phyloP scores from a whole-genome alignment of 140 eudicot genomes.

The Stevia rebaudiana region DNA sequence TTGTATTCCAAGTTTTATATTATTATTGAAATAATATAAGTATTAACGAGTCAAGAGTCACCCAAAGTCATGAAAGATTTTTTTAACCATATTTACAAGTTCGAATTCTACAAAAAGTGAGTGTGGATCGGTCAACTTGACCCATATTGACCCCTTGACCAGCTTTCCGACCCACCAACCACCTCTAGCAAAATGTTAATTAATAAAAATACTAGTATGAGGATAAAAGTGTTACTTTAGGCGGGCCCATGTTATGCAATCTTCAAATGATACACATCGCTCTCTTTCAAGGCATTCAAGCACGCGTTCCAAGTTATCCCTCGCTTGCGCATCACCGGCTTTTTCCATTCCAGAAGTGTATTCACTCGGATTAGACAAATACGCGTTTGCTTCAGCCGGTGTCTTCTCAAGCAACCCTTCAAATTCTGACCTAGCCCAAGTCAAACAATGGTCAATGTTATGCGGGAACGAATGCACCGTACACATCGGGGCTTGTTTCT shows the following conservation, averaged over 20 bases:
- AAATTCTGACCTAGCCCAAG: slow-evolving; percentile 90
- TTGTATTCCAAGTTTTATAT: neutral
- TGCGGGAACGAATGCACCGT: slow-evolving; percentile 89
- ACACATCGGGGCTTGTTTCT: slow-evolving; percentile 90
- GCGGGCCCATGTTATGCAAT: slow-evolving; percentile 86
- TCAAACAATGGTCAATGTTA: slow-evolving; percentile 83
- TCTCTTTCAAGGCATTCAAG: slow-evolving; percentile 74
- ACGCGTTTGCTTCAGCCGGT: slow-evolving; percentile 80
- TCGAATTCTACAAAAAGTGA: neutral
- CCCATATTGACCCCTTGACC: neutral
- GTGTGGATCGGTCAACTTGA: neutral
- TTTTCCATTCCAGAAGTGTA: slow-evolving; percentile 47
- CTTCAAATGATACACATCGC: slow-evolving; percentile 62
- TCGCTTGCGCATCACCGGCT: slow-evolving; percentile 87
- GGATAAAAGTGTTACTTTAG: slow-evolving; percentile 35
- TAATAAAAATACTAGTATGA: neutral
- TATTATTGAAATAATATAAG: too few species aligned
- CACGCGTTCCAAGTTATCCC: slow-evolving; percentile 68
- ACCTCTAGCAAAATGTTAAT: neutral
- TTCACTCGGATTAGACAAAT: slow-evolving; percentile 50
- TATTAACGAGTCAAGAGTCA: neutral
- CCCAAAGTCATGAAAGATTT: neutral
- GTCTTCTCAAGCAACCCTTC: slow-evolving; percentile 87
- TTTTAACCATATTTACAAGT: neutral
- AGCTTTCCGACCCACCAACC: neutral